Percentiles rank a stretch among this genome's conserved stretches.
phyloP scores from a whole-genome alignment of 108 stramenopile species.

The Parietichytrium sp. region DNA sequence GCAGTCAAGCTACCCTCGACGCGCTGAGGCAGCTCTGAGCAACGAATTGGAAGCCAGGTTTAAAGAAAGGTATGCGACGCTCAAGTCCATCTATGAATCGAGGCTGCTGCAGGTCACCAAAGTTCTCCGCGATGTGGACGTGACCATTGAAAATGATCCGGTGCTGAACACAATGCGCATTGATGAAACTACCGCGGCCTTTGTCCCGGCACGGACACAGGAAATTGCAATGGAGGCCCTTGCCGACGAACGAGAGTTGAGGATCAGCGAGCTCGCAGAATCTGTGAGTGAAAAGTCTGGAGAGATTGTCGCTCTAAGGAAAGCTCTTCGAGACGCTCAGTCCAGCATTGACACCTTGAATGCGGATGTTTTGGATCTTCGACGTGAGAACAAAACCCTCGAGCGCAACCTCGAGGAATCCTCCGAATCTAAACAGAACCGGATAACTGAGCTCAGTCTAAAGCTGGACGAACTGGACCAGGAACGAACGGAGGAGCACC shows the following conservation, averaged over 20 bases:
- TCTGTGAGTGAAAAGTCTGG: background rate
- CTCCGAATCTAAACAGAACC: too few species aligned
- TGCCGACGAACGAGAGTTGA: background rate
- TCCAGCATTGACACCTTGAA: too few species aligned
- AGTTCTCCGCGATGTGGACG: background rate
- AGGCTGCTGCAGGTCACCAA: background rate
- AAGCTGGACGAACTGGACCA: too few species aligned
- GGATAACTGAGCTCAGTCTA: too few species aligned
- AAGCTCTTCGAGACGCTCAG: too few species aligned
- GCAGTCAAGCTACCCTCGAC: too few species aligned
- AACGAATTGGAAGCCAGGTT: background rate
- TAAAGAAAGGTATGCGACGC: background rate
- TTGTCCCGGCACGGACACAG: background rate
- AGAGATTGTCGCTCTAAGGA: background rate
- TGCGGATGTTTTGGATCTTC: too few species aligned
- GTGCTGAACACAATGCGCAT: background rate
- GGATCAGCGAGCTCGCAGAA: conserved; percentile 7
- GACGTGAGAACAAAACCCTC: too few species aligned
- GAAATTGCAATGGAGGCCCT: conserved; percentile 10
- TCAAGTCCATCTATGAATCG: conserved; percentile 17
- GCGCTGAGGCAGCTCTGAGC: too few species aligned
- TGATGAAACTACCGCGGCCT: conserved; percentile 1
- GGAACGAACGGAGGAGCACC: too few species aligned
- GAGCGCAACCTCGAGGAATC: too few species aligned
- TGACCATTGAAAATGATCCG: background rate